Evolutionary conservation across 352 stramenopile genomes (phyloP).

Genomic region (Phytopythium montanum): DNA sequence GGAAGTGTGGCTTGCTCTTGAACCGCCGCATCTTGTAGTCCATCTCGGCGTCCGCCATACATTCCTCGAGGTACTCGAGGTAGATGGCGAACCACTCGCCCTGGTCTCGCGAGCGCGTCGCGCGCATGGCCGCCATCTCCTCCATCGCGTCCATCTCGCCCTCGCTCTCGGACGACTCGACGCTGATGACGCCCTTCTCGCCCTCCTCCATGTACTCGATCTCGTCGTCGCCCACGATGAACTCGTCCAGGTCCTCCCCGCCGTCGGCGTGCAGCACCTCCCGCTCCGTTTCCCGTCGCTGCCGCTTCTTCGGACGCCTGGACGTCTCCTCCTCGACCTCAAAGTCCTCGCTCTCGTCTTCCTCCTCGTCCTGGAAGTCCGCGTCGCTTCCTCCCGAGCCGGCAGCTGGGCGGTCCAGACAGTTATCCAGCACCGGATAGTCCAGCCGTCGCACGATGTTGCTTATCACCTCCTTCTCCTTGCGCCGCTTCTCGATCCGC

Average conservation of each 20-base stretch:
- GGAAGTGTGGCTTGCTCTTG: slow-evolving; percentile 25
- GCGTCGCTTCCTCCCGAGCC: slow-evolving; percentile 12
- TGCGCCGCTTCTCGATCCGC: slow-evolving; percentile 50
- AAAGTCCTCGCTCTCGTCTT: slow-evolving; percentile 30
- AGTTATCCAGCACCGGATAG: slow-evolving; percentile 67
- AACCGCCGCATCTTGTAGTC: slow-evolving; percentile 53
- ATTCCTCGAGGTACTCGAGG: slow-evolving; percentile 74
- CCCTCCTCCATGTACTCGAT: slow-evolving; percentile 88
- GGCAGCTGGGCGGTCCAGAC: slow-evolving; percentile 33
- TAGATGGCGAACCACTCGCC: slow-evolving; percentile 86
- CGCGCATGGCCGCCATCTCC: slow-evolving; percentile 32
- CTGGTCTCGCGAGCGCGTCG: slow-evolving; percentile 50
- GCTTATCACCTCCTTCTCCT: slow-evolving; percentile 42
- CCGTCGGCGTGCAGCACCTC: slow-evolving; percentile 45
- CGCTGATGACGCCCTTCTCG: slow-evolving; percentile 66
- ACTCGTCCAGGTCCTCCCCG: slow-evolving; percentile 73
- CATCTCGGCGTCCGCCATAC: slow-evolving; percentile 54
- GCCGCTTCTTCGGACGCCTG: slow-evolving; percentile 13
- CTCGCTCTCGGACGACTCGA: slow-evolving; percentile 48
- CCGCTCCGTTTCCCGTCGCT: slow-evolving; percentile 17
- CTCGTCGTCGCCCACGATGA: slow-evolving; percentile 75
- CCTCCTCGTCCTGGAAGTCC: slow-evolving; percentile 22
- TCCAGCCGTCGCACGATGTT: slow-evolving; percentile 42
- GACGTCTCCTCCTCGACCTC: slow-evolving; percentile 14
- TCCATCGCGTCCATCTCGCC: slow-evolving; percentile 30